Base-by-base conservation (phyloP, 768 basidiomycete genomes). In the Leccinum imitatum region DNA sequence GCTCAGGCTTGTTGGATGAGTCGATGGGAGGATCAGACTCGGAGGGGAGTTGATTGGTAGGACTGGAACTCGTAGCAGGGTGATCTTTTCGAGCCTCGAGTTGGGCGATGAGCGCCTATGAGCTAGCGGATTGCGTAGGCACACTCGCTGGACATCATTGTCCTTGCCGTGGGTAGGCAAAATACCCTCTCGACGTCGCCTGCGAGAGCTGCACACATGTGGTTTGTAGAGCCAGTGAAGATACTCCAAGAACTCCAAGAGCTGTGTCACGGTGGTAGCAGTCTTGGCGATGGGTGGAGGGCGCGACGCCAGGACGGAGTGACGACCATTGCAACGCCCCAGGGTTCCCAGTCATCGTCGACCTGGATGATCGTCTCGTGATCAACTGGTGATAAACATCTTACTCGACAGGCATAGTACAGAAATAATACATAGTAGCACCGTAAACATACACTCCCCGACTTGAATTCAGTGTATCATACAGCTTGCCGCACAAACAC, bases 91-190 rank as follows among this genome's bases (percentile, higher is more conserved):
- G 37, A 15, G 60, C 37, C 14, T 73, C 69, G 51, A 75, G 69
- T 55, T 77, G 76, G 5, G 78, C 72, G 27, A 93, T 75, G 53
- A 94, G 78, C 3, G 82, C n/a, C 76, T 4, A 84, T 89, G 14
- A 94, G 78, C 93, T 92, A 95, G 59, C 80, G 82, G 3, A 91
- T 80, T 0, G 87, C 80, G 56, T 87, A 86, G 1, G 81, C 70
- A 9, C 87, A 82, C 72, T 95, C 7, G 19, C 23, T 77, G 75
- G 23, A 70, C 39, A n/a, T 65, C 54, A 50, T 53, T 44, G 50
- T 51, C 41, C 54, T 56, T 19, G 23, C 19, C 21, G 27, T 15
- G 31, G 6, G 10, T 21, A 14, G 44, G 31, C n/a, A 52, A 31
- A 6, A 3, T 21, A 6, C 1, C 8, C 8, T 14, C 39, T n/a